phyloP scores from a whole-genome alignment of 2,329 filamentous ascomycete genomes.

The Fusarium camptoceras region DNA sequence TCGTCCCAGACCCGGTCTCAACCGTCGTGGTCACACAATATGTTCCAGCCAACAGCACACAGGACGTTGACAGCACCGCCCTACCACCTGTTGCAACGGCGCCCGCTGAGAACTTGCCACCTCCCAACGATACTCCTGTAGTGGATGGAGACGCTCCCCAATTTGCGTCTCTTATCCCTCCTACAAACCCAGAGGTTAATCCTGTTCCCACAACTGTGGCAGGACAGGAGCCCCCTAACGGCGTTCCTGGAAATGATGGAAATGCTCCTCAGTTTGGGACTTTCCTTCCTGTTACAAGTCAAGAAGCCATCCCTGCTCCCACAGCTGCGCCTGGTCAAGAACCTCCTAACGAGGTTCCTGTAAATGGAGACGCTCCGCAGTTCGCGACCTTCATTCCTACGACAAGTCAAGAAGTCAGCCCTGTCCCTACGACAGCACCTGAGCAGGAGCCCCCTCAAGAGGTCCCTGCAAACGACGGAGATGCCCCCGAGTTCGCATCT shows the following conservation, averaged over 20 bases:
- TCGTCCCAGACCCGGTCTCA: slow-evolving; percentile 29
- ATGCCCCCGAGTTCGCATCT: slow-evolving; percentile 31
- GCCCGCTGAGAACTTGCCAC: slow-evolving; percentile 13
- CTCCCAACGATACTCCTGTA: slow-evolving; percentile 6
- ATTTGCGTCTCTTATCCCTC: slow-evolving; percentile 34
- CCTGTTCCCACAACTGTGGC: slow-evolving; percentile 21
- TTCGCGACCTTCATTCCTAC: slow-evolving; percentile 35
- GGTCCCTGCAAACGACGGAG: slow-evolving; percentile 12
- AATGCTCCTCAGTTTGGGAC: slow-evolving; percentile 31
- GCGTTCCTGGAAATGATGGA: slow-evolving; percentile 12
- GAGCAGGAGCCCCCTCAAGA: slow-evolving; percentile 7
- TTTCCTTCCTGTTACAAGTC: slow-evolving; percentile 24
- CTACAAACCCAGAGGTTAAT: slow-evolving; percentile 19
- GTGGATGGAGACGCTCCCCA: slow-evolving; percentile 22
- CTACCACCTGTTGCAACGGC: slow-evolving; percentile 25
- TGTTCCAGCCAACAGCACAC: slow-evolving; percentile 30
- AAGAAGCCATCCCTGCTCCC: slow-evolving; percentile 14
- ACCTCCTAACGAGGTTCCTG: slow-evolving; percentile 5
- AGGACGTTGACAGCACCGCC: slow-evolving; percentile 5
- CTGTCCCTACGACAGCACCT: slow-evolving; percentile 19
- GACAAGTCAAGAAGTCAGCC: slow-evolving; percentile 17
- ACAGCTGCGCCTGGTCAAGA: slow-evolving; percentile 15
- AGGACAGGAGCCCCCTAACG: slow-evolving; percentile 7
- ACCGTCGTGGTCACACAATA: slow-evolving; percentile 35
- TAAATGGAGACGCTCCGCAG: slow-evolving; percentile 19